Base-by-base conservation (phyloP, 805 yeast genomes). In the Metschnikowia matae region DNA sequence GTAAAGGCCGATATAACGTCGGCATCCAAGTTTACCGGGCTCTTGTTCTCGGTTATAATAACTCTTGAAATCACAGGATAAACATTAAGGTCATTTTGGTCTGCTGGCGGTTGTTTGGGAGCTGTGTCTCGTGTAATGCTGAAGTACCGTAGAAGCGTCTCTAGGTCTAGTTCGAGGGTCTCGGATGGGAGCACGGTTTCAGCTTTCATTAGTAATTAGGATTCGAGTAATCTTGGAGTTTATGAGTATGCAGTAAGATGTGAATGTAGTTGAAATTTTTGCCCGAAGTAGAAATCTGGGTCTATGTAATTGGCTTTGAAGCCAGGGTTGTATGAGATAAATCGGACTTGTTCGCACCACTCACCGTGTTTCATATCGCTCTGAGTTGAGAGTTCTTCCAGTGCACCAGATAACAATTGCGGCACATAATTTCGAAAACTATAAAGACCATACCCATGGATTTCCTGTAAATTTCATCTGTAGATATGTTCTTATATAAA, bases 161-260 rank as follows among this genome's bases (percentile, higher is more conserved):
- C 54, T 13, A 58, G 47, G 36, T 56, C 60, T 34, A 58, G 52
- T 40, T 58, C 61, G 17, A 58, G 48, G 13, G 48, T 18, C 32
- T 54, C 54, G 17, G 54, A 40, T 8, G 40, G 36, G 3, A 47
- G 40, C 7, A 32, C 26, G 6, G 48, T 29, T 20, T 45, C 48
- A 35, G 13, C 39, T 13, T 7, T 36, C 46, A 44, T 44, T 35
- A 18, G 31, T n/a, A 3, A 11, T 13, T 14, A 13, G 18, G 20
- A 1, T 26, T 42, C 38, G 18, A 26, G 43, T 6, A 14, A 40
- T 6, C 20, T 23, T 20, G 31, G 32, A 10, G 15, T 13, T 33
- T 3, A 21, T 32, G 14, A 21, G 15, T 8, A 20, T 37, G 17
- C 5, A 14, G 23, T 31, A 10, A 23, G 31, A 20, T 3, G 13